Evolutionary conservation across 2,329 filamentous ascomycete genomes (phyloP), one percentile per base, ranked within the genome.

Genomic region (Trichoderma semiorbis): DNA sequence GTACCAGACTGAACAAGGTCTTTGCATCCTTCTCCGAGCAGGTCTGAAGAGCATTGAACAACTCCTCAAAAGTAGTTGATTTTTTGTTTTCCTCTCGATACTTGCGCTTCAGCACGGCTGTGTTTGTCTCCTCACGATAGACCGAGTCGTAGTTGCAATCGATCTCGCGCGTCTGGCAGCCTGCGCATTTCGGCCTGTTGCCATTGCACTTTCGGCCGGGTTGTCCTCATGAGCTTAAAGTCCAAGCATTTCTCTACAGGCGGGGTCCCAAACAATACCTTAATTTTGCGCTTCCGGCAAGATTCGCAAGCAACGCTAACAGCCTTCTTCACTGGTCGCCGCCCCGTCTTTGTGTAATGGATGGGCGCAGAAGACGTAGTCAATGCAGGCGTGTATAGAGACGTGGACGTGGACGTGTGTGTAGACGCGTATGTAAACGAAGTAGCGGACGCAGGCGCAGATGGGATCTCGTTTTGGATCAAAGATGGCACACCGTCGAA

Each of bases 31-130:
- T 18, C 18, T 62, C 67, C 12, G 66, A 36, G 30, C 67, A 61
- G 6, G 12, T 70, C 8, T 58, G 66, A 26, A 72, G 30, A 12
- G 66, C 26, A 14, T 32, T 60, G 34, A 63, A 70, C n/a, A 72
- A 21, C 60, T 72, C 66, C 11, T 72, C 58, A 14, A 34, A 70
- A 3, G 30, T 3, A 43, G n/a, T 24, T 18, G 47, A 21, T 24
- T 66, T 63, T 34, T 65, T 32, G 21, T 61, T 50, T n/a, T 69
- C 65, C 47, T 70, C 71, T 12, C 18, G 30, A 34, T 55, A 72
- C 60, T 65, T 72, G 32, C 71, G 71, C 53, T 72, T 72, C 5
- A 72, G 28, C 16, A 67, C 66, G 21, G 43, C 32, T 14, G 58
- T 32, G 43, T 47, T 36, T 30, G 58, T 72, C 36, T 72, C 71